Percentiles rank a stretch among this genome's conserved stretches.
These are phyloP conservation scores for Pestalotiopsis sp. DNA, from an alignment of 2,329 filamentous ascomycete species.

Conservation along the genomic window DNA sequence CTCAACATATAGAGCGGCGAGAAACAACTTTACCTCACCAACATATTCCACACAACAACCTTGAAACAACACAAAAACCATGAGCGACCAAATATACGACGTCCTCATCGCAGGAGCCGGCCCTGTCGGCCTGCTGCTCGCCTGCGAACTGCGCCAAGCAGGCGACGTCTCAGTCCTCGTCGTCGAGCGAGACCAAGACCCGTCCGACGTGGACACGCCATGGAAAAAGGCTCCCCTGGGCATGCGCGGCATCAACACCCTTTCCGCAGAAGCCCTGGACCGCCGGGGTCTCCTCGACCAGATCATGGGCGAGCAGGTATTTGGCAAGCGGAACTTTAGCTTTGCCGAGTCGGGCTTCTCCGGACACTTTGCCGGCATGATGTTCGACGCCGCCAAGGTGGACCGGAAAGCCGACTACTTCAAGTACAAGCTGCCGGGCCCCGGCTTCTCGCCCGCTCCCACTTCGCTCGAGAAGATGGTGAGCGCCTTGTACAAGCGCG, in stretches of 20 bases:
- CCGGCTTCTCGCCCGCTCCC: slow-evolving; percentile 23
- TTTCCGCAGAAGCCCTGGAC: slow-evolving; percentile 38
- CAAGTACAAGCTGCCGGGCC: slow-evolving; percentile 34
- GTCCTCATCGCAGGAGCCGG: slow-evolving; percentile 39
- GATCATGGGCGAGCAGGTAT: slow-evolving; percentile 21
- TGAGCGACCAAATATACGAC: slow-evolving; percentile 28
- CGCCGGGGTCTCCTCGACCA: slow-evolving; percentile 40
- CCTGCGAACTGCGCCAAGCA: slow-evolving; percentile 38
- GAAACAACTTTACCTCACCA: too few species aligned
- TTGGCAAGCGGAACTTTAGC: slow-evolving; percentile 13
- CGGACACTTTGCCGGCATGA: slow-evolving; percentile 37
- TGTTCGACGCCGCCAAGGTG: slow-evolving; percentile 28
- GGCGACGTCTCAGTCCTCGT: slow-evolving; percentile 36
- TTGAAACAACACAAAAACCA: background rate
- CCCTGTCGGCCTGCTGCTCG: slow-evolving; percentile 38
- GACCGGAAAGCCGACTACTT: slow-evolving; percentile 28
- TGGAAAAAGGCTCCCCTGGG: slow-evolving; percentile 33
- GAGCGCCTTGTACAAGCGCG: slow-evolving; percentile 22
- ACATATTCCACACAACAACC: too few species aligned
- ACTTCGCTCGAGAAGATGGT: slow-evolving; percentile 28
- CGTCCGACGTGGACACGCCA: slow-evolving; percentile 20
- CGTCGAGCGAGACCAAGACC: slow-evolving; percentile 31
- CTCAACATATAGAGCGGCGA: too few species aligned
- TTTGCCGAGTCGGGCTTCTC: slow-evolving; percentile 29
- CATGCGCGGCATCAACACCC: slow-evolving; percentile 34